phyloP scores from a whole-genome alignment of 371 early-diverging fungal species.

The Smittium culicis region DNA sequence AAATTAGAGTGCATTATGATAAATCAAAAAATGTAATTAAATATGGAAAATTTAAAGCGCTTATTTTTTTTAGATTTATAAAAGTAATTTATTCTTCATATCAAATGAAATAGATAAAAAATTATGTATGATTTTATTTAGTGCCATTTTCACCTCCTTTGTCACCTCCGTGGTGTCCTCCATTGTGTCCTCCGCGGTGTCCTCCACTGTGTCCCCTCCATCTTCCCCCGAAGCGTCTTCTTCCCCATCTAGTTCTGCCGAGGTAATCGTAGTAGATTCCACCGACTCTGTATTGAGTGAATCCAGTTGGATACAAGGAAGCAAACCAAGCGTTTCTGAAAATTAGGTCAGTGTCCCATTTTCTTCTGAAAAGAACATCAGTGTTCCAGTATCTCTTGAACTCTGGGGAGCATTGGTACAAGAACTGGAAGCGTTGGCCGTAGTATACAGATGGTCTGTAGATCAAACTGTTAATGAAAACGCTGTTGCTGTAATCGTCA shows the following conservation, averaged over 20 bases:
- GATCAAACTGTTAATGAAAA: constrained; percentile 3
- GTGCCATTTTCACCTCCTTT: too few species aligned
- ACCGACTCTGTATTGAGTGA: too few species aligned
- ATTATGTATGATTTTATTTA: too few species aligned
- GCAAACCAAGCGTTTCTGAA: constrained; percentile 5
- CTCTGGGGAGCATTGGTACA: not conserved
- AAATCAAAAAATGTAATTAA: too few species aligned
- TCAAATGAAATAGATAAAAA: too few species aligned
- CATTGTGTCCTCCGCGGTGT: constrained; percentile 2
- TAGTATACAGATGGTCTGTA: not conserved
- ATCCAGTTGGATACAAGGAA: too few species aligned
- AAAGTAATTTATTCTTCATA: too few species aligned
- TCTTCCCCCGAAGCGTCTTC: not conserved
- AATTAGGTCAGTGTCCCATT: not conserved
- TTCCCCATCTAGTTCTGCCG: too few species aligned
- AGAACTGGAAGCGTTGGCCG: not conserved
- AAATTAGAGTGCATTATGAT: too few species aligned
- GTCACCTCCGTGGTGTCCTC: not conserved
- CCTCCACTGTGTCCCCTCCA: not conserved
- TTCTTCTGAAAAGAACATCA: not conserved
- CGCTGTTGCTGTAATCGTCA: not conserved
- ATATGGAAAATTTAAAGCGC: too few species aligned
- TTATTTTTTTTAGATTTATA: too few species aligned
- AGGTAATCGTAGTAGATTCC: too few species aligned
- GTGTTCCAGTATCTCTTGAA: constrained; percentile 1